A percentile compares a stretch with the other conserved stretches of the same genome.
Evolutionary conservation across 2,329 filamentous ascomycete species (phyloP).

Genomic region (Fusarium goolgardi): DNA sequence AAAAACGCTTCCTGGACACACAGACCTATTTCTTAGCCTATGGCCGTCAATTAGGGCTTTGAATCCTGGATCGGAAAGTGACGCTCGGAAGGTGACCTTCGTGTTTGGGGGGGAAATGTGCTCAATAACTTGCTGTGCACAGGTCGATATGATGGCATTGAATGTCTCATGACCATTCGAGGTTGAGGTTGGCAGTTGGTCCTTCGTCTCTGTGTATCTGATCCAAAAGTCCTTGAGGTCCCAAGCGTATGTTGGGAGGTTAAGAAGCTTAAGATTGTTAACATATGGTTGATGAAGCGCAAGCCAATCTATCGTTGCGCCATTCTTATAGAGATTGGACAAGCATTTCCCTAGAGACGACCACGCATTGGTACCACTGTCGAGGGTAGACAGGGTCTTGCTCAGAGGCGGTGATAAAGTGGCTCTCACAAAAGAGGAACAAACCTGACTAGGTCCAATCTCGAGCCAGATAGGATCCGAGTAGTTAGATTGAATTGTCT

Average conservation of each 20-base stretch:
- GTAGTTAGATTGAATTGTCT: neutral
- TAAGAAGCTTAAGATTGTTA: neutral
- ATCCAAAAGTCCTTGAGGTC: constrained; percentile 4
- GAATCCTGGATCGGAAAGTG: neutral
- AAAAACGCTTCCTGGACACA: neutral
- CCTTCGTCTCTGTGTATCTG: neutral
- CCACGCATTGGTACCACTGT: neutral
- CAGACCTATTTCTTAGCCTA: neutral
- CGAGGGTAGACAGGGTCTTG: neutral
- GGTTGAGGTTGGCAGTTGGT: neutral
- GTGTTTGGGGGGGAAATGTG: neutral
- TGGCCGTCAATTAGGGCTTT: neutral
- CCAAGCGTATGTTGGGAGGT: neutral
- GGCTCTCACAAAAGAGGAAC: neutral
- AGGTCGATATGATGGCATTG: neutral
- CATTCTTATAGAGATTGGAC: neutral
- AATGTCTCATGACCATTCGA: neutral
- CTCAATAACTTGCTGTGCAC: neutral
- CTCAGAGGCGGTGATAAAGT: neutral
- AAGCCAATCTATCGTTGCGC: neutral
- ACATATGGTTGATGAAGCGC: neutral
- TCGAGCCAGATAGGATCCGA: neutral
- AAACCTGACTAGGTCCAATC: neutral
- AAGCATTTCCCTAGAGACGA: neutral
- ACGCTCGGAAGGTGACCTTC: neutral